Percentiles rank a stretch among this genome's conserved stretches.
These are phyloP conservation scores for Crinitomyces ghanaensis DNA, from an alignment of 805 yeast genomes.

Conservation along the genomic window DNA sequence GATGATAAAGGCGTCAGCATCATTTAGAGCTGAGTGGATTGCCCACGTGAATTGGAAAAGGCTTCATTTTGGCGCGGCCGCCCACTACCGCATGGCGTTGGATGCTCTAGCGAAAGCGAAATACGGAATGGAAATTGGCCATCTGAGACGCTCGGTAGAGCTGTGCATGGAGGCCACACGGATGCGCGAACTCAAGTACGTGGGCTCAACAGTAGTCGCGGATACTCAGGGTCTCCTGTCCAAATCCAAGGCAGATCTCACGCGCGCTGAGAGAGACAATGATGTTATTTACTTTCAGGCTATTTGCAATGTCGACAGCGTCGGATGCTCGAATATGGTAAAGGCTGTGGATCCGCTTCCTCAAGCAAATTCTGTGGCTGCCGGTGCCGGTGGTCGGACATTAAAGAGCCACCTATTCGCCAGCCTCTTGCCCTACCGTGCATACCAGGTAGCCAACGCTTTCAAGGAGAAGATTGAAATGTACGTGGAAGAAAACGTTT, in stretches of 20 bases:
- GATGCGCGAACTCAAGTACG: conserved; percentile 31
- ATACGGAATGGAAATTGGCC: conserved; percentile 64
- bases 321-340: conserved; percentile 14
- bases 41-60: conserved; percentile 48
- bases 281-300: conserved; percentile 63
- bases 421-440: conserved; percentile 53
- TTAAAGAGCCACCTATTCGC: no score
- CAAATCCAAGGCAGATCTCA: conserved; percentile 35
- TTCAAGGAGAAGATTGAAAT: conserved; percentile 53
- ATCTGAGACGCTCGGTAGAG: conserved; percentile 35
- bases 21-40: conserved; percentile 61
- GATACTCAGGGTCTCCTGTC: conserved; percentile 42
- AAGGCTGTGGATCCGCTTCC: neutral
- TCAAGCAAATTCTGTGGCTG: neutral
- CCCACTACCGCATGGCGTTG: conserved; percentile 51
- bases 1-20: no score
- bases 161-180: conserved; percentile 26
- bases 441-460: conserved; percentile 56
- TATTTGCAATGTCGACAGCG: conserved; percentile 42
- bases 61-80: conserved; percentile 59
- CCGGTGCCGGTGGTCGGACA: conserved; percentile 1
- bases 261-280: conserved; percentile 63
- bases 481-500: conserved; percentile 37
- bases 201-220: conserved; percentile 31
- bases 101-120: conserved; percentile 36